Evolutionary conservation across 2,329 filamentous ascomycete genomes (phyloP), one percentile per base, ranked within the genome.

Genomic region (Penicillium sp.): DNA sequence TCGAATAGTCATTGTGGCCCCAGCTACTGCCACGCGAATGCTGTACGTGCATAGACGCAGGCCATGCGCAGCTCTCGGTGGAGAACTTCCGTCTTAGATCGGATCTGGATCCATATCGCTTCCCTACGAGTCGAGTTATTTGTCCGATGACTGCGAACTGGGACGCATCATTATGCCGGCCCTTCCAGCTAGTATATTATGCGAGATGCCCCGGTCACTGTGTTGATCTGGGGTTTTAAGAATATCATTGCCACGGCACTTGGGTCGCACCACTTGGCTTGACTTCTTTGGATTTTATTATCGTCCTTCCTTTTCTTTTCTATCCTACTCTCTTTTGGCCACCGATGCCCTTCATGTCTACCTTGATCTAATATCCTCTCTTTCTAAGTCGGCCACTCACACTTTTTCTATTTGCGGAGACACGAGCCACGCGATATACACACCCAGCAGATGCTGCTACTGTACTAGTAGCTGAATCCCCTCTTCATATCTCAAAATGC

Each of bases 401-500:
- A 29, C 15, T 42, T 4, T 42, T 10, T 20, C 15, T 29, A 4
- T 15, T 13, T 17, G 12, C n/a, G 4, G n/a, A 33, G 3, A 15
- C 23, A 2, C 36, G 17, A 40, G 27, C 17, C 17, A 12, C 24
- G 9, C 32, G 17, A 10, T 39, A 40, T 13, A 43, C 27, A 18
- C 20, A 18, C 32, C 18, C 33, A 3, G 17, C 39, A 42, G 8
- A 42, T 42, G 39, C 15, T 29, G 39, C 12, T 10, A n/a, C 15
- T 20, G n/a, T 33, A 27, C 9, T n/a, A n/a, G 30, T 34, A 26
- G 26, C 27, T 23, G 17, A 12, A 37, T 26, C 32, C 20, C 10
- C 21, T 15, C 21, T 27, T n/a, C 36, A 26, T 44, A 36, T 29
- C 33, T 33, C 47, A 59, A 34, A 26, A 68, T 70, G 65, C 43